Evolutionary conservation across 23 red algal genomes (phyloP).

Genomic region (Rhodosorus marinus): DNA sequence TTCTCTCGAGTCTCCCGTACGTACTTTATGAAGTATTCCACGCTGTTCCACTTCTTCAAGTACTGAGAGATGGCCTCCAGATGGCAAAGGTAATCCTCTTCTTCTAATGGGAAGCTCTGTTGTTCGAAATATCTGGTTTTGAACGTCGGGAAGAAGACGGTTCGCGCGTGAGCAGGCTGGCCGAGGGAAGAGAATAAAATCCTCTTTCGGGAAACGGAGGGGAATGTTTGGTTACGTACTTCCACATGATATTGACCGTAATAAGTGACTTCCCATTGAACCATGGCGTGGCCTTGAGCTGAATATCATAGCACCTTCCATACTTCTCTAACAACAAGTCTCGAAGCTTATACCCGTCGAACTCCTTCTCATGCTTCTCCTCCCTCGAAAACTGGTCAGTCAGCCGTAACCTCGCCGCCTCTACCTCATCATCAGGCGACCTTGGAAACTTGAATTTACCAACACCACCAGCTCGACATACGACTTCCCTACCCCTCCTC

Average conservation of each 20-base stretch:
- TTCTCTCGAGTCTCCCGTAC: constrained; percentile 4
- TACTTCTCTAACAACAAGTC: constrained; percentile 9
- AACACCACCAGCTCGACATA: too few species aligned
- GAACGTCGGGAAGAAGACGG: neutral
- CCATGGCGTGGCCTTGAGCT: constrained; percentile 5
- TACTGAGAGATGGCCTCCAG: constrained; percentile 15
- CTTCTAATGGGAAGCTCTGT: constrained; percentile 6
- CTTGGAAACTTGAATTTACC: too few species aligned
- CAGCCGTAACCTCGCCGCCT: too few species aligned
- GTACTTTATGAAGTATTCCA: constrained; percentile 2
- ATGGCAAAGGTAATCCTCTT: constrained; percentile 9
- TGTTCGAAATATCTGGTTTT: constrained; percentile 1
- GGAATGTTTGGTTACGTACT: too few species aligned
- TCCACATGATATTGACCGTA: constrained; percentile 18
- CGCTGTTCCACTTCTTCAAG: constrained; percentile 6
- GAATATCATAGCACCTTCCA: constrained; percentile 8
- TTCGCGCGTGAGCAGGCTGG: too few species aligned
- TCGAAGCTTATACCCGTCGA: constrained; percentile 6
- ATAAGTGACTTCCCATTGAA: constrained; percentile 4
- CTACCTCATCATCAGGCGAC: too few species aligned
- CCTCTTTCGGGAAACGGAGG: too few species aligned
- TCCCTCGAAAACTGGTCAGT: too few species aligned
- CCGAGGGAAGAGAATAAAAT: too few species aligned
- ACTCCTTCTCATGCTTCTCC: too few species aligned
- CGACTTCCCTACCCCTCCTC: too few species aligned